Evolutionary conservation across 148 eudicot species (phyloP), one percentile per base, ranked within the genome.

Genomic region (Persicaria maculosa): DNA sequence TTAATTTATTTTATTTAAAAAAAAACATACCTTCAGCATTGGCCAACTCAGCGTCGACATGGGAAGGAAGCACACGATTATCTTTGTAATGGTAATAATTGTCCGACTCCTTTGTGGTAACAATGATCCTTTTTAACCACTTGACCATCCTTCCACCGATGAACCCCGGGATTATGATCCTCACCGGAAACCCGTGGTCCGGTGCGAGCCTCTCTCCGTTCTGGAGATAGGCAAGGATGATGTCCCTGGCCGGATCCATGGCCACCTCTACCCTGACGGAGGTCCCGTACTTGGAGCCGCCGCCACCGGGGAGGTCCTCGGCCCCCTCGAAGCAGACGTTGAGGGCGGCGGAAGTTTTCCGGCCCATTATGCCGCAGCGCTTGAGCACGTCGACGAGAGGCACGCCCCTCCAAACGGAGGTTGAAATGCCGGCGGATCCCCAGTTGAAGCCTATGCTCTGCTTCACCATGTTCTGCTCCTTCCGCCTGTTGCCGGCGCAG

Each of bases 91-190:
- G 98, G 19, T 94, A 94, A 76, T 91, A 90, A 52, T 20, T 88
- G 7, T 94, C 85, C 0, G 96, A 91, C 47, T 90, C 98, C 0
- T 69, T 5, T 0, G 96, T 86, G 1, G 93, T 86, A 0, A 91
- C 97, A 0, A 90, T 76, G 6, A 91, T 91, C 7, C 97, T 47
- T 80, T 85, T 91, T 47, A 94, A 74, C 97, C 98, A 94, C 72
- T 94, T 94, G 5, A 94, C 96, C 98, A 94, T 94, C 5, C 97
- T 80, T 0, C 98, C 98, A 0, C 97, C 98, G 5, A 94, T 90
- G 50, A 83, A 91, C 0, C 98, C 98, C 12, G 97, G 97, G 6
- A 94, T 90, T 1, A 94, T 91, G 81, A 94, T 80, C 59, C 97
- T 71, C 3, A 94, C 76, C 0, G 97, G 98, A 16, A 87, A 94